A percentile compares a stretch with the other conserved stretches of the same genome.
These are phyloP conservation scores for Cyberlindnera galapagoensis DNA, from an alignment of 805 yeast species.

Conservation along the genomic window DNA sequence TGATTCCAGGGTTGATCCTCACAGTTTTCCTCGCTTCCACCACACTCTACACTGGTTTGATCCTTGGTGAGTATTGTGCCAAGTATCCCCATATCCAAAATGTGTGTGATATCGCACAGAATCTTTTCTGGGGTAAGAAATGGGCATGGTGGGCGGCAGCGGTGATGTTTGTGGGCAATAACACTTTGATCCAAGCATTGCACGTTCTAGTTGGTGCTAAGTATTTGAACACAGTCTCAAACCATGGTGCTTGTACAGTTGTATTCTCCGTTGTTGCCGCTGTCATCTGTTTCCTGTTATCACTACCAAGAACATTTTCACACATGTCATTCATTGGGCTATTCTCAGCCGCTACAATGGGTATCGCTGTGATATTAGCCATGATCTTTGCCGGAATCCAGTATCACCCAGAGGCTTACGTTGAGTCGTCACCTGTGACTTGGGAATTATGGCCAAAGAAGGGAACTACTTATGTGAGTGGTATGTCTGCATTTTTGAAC, in stretches of 20 bases:
- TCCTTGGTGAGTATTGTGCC: conserved; percentile 47
- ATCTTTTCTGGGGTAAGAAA: conserved; percentile 42
- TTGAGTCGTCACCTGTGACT: conserved; percentile 31
- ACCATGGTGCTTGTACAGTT: conserved; percentile 44
- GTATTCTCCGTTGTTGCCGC: conserved; percentile 45
- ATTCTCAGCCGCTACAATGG: conserved; percentile 52
- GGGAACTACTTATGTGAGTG: conserved; percentile 48
- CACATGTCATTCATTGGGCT: conserved; percentile 44
- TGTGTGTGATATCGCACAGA: conserved; percentile 55
- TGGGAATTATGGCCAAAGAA: conserved; percentile 43
- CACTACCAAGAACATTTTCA: conserved; percentile 52
- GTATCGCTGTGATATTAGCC: conserved; percentile 45
- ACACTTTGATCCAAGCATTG: conserved; percentile 50
- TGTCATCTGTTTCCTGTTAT: conserved; percentile 42
- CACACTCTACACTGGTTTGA: conserved; percentile 50
- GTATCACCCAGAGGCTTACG: conserved; percentile 38
- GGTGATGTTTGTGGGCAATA: conserved; percentile 45
- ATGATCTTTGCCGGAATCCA: conserved; percentile 50
- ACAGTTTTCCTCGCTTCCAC: conserved; percentile 45
- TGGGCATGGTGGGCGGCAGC: conserved; percentile 57
- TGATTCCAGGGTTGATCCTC: conserved; percentile 50
- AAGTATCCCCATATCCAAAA: conserved; percentile 44
- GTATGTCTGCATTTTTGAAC: conserved; percentile 50
- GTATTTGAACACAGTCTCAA: conserved; percentile 48
- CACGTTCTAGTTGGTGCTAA: conserved; percentile 57